Evolutionary conservation across 1,284 basidiomycete species (phyloP).

Genomic region (Phlebopus sp.): DNA sequence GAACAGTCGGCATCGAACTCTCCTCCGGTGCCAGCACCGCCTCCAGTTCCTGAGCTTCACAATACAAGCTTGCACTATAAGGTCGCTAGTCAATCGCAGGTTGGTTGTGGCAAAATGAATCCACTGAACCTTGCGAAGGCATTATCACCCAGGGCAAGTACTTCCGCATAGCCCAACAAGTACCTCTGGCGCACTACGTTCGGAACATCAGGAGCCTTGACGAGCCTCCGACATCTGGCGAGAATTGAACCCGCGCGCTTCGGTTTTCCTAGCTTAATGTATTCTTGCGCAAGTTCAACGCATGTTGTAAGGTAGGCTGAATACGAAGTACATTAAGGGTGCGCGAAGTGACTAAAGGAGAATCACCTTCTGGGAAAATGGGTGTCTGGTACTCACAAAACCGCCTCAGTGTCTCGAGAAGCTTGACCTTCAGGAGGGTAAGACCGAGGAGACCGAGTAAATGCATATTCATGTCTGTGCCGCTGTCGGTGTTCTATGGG

Average conservation of each 20-base stretch:
- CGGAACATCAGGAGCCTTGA: conserved; percentile 42
- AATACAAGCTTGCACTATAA: conserved; percentile 53
- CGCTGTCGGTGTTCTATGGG: conserved; percentile 3
- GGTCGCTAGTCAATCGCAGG: not conserved
- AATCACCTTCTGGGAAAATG: conserved; percentile 49
- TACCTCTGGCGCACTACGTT: conserved; percentile 54
- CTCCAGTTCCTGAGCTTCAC: conserved; percentile 51
- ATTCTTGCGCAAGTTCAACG: conserved; percentile 73
- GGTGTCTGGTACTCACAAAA: conserved; percentile 44
- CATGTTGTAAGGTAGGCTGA: conserved; percentile 67
- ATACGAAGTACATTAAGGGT: not conserved
- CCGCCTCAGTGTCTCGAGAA: conserved; percentile 47
- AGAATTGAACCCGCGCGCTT: conserved; percentile 66
- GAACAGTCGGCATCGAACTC: conserved; percentile 47
- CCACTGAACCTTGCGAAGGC: conserved; percentile 55
- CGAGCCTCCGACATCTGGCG: conserved; percentile 47
- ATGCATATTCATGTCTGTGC: conserved; percentile 53
- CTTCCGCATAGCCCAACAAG: conserved; percentile 64
- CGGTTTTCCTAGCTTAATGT: conserved; percentile 72
- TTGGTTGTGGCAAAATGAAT: not conserved
- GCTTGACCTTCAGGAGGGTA: conserved; percentile 50
- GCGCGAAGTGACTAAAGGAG: not conserved
- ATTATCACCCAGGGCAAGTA: conserved; percentile 62
- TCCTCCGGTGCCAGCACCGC: conserved; percentile 44
- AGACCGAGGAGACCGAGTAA: conserved; percentile 65